These are phyloP conservation scores for Colletotrichum eremochloae DNA, from an alignment of 2,329 filamentous ascomycete species.

Conservation along the genomic window DNA sequence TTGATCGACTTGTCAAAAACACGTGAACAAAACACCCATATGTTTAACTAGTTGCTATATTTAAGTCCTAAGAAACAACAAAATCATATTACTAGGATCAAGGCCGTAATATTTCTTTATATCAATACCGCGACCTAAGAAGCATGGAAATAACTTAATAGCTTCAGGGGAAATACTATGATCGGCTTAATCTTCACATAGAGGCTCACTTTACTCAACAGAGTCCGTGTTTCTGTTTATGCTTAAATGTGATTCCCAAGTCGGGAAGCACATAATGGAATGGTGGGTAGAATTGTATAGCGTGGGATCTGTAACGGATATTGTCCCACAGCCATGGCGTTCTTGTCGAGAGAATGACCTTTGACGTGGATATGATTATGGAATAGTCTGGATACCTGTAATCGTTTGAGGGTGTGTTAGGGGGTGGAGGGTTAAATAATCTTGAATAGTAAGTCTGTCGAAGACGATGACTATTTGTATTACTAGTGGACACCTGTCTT, in stretches of 20 bases:
- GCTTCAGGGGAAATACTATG: too few relatives aligned
- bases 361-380: neutral
- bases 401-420: neutral
- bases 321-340: too few relatives aligned
- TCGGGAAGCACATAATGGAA: too few relatives aligned
- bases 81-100: neutral
- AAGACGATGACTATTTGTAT: slow-evolving; percentile 61
- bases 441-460: slow-evolving; percentile 64
- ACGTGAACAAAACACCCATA: neutral
- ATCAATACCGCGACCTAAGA: neutral
- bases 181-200: too few relatives aligned
- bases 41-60: neutral
- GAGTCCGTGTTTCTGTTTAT: too few relatives aligned
- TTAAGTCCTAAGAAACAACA: neutral
- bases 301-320: too few relatives aligned
- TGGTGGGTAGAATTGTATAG: too few relatives aligned
- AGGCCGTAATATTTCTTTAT: neutral
- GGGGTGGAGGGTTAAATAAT: slow-evolving; percentile 56
- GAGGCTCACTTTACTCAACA: too few relatives aligned
- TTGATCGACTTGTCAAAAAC: neutral
- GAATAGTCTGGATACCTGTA: neutral
- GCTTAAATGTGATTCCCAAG: too few relatives aligned
- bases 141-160: too few relatives aligned
- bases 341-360: too few relatives aligned
- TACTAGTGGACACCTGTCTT: slow-evolving; percentile 22